Conservation (phyloP, 2,329 filamentous ascomycete species). For the Neonectria punicea region DNA sequence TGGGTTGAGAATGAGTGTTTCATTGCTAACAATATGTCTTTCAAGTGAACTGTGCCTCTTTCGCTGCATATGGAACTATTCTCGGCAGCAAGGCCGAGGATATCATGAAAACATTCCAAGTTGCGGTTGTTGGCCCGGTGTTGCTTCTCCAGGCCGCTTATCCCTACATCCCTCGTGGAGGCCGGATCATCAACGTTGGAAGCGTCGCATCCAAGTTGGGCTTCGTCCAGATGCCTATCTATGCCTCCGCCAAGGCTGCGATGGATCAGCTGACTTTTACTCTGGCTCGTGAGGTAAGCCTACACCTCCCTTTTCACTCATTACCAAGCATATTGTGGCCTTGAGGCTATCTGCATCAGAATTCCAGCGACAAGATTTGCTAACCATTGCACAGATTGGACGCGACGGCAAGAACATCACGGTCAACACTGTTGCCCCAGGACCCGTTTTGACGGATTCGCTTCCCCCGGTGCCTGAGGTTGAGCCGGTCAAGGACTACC, state of each 20-base stretch:
- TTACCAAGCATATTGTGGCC: too few relatives aligned
- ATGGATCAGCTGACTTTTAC: conserved; percentile 46
- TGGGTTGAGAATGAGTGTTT: too few relatives aligned
- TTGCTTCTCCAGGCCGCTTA: conserved; percentile 47
- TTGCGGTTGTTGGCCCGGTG: conserved; percentile 47
- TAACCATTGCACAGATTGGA: conserved; percentile 13
- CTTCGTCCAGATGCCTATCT: conserved; percentile 19
- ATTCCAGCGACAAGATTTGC: not conserved
- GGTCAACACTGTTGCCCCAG: conserved; percentile 53
- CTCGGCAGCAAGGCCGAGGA: conserved; percentile 39
- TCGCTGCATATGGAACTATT: conserved; percentile 17
- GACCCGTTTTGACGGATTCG: conserved; percentile 48
- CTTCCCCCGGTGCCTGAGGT: conserved; percentile 21
- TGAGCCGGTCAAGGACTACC: conserved; percentile 18
- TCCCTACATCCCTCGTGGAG: conserved; percentile 45
- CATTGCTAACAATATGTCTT: not conserved
- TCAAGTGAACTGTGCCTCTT: conserved; percentile 49
- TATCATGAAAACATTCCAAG: conserved; percentile 42
- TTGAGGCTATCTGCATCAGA: too few relatives aligned
- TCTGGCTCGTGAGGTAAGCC: conserved; percentile 45
- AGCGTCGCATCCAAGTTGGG: conserved; percentile 30
- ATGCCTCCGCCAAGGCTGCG: conserved; percentile 45
- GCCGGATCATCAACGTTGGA: conserved; percentile 38
- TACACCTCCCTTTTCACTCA: not conserved
- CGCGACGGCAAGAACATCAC: conserved; percentile 40